Conservation (phyloP, 1,139 yeast species). For the Yarrowia galli region DNA sequence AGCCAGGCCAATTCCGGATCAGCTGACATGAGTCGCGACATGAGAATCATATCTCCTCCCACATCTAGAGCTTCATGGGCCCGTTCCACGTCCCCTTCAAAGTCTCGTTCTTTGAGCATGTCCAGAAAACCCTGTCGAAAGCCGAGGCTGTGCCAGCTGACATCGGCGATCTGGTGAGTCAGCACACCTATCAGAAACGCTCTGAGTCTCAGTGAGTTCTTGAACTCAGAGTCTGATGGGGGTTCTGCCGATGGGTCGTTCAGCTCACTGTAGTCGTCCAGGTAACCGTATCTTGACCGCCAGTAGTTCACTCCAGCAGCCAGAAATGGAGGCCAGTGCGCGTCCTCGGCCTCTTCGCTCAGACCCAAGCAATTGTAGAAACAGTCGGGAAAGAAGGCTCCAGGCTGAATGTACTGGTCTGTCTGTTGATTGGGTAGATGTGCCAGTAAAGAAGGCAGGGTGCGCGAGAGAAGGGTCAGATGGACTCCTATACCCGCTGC, state of each 20-base stretch:
- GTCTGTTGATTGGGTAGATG: constrained; percentile 10
- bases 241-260: background rate
- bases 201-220: constrained; percentile 8
- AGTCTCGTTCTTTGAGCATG: constrained; percentile 58
- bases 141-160: constrained; percentile 68
- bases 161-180: constrained; percentile 65
- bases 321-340: constrained; percentile 72
- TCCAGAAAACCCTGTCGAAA: constrained; percentile 60
- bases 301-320: constrained; percentile 55
- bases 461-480: constrained; percentile 25
- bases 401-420: constrained; percentile 51
- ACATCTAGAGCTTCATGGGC: constrained; percentile 64
- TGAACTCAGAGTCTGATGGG: constrained; percentile 17
- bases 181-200: constrained; percentile 15
- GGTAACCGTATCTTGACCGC: constrained; percentile 48
- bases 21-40: constrained; percentile 52
- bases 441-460: constrained; percentile 4
- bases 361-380: constrained; percentile 62
- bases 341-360: constrained; percentile 61
- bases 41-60: constrained; percentile 63
- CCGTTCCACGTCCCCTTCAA: constrained; percentile 54
- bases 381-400: constrained; percentile 70
- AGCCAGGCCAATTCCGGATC: constrained; percentile 46
- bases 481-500: constrained; percentile 30
- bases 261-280: constrained; percentile 5